phyloP scores from a whole-genome alignment of 2,329 filamentous ascomycete genomes.

The Geoglossum cookeanum region DNA sequence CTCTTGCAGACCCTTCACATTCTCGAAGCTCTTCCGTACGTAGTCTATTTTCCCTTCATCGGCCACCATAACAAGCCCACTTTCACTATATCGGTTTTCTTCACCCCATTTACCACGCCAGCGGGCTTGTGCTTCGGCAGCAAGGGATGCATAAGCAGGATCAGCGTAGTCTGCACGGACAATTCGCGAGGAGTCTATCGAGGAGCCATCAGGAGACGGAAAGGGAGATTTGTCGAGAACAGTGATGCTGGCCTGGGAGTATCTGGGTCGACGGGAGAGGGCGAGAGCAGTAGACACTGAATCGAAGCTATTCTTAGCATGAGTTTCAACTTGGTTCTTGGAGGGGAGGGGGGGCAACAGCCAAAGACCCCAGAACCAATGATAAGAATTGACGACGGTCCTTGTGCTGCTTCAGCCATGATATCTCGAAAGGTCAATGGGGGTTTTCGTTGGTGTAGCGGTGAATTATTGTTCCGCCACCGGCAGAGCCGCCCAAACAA shows the following conservation, averaged over 20 bases:
- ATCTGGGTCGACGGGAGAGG: slow-evolving; percentile 40
- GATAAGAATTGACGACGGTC: slow-evolving; percentile 36
- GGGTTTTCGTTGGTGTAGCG: background rate
- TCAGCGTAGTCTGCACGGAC: slow-evolving; percentile 65
- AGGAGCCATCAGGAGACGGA: slow-evolving; percentile 38
- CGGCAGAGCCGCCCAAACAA: background rate
- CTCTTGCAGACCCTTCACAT: slow-evolving; percentile 34
- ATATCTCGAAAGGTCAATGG: too few species aligned
- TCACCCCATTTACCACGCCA: slow-evolving; percentile 47
- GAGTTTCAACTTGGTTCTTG: background rate
- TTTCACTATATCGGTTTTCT: slow-evolving; percentile 49
- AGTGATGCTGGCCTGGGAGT: slow-evolving; percentile 32
- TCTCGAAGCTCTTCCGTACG: slow-evolving; percentile 39
- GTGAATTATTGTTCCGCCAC: background rate
- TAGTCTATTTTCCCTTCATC: slow-evolving; percentile 36
- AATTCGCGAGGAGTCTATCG: slow-evolving; percentile 41
- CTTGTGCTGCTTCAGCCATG: background rate
- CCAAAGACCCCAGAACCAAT: slow-evolving; percentile 50
- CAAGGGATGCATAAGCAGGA: slow-evolving; percentile 55
- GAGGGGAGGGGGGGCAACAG: slow-evolving; percentile 15
- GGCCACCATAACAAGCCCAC: slow-evolving; percentile 46
- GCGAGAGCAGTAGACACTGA: slow-evolving; percentile 42
- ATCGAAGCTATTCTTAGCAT: background rate
- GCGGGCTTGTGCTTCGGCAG: slow-evolving; percentile 44
- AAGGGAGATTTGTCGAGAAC: slow-evolving; percentile 38